Base-by-base conservation (phyloP, 176 grass and related monocot species). In the Poa pratensis region DNA sequence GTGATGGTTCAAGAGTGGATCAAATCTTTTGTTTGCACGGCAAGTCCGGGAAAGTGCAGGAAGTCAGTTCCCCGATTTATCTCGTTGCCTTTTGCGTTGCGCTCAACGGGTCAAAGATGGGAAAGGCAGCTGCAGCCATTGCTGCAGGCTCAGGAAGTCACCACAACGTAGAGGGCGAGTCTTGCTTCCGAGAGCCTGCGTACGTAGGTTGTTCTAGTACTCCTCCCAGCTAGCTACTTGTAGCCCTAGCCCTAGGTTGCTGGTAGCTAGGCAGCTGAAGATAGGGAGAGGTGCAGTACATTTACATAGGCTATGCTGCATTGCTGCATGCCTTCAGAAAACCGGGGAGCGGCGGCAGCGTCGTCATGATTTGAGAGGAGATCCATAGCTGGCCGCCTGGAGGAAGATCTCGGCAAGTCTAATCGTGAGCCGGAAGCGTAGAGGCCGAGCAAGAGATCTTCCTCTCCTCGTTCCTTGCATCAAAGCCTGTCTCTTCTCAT, bases 381-480 rank as follows among this genome's bases (percentile, higher is more conserved):
- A 19, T 10, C 22, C 40, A 43, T 13, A 12, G 45, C 45, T 46
- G 76, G 81, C 64, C 51, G 17, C 42, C 63, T 75, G 72, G 72
- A 58, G 15, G 18, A 22, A 76, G 85, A 84, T 77, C 34, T 68
- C n/a, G 57, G 16, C 17, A 70, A 16, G 85, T 87, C 89, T 84
- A 76, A 84, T 87, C 89, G 17, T 69, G 61, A 84, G 84, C 76
- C 84, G 84, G 70, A 92, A 87, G 63, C 90, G 90, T 92, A 28
- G 68, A 83, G 75, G 26, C 4, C 80, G 87, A 69, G 72, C 80
- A 89, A 87, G 87, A 87, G 84, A 89, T 92, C 78, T 51, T 84
- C 53, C 2, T 24, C 11, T 42, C 39, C 69, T 74, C 23, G 45
- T 50, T 49, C 70, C n/a, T 17, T 27, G 51, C 24, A 34, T 37